Conservation (phyloP, 768 basidiomycete species). For the Tricholoma furcatifolium region DNA sequence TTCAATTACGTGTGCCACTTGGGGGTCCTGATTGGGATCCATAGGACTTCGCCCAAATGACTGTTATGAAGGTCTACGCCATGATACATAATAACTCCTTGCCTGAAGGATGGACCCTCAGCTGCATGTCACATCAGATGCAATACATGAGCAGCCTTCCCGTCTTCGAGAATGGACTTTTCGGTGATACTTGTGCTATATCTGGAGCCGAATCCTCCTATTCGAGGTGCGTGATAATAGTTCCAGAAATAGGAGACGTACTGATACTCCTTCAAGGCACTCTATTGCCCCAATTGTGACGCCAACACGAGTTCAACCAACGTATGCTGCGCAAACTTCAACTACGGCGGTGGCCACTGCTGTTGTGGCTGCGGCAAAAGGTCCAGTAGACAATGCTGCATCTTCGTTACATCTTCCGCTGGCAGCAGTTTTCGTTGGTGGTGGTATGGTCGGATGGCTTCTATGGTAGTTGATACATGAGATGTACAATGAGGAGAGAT, state of each 20-base stretch:
- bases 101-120: slow-evolving; percentile 21
- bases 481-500: background rate
- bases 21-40: background rate
- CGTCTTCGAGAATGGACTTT: slow-evolving; percentile 23
- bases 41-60: slow-evolving; percentile 31
- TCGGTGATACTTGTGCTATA: slow-evolving; percentile 26
- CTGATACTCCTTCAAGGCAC: slow-evolving; percentile 4
- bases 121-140: slow-evolving; percentile 31
- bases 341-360: background rate
- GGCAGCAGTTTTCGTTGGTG: background rate
- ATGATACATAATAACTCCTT: slow-evolving; percentile 21
- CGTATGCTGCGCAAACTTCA: slow-evolving; percentile 2
- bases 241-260: background rate
- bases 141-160: slow-evolving; percentile 20
- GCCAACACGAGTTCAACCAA: slow-evolving; percentile 7
- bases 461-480: slow-evolving; percentile 2
- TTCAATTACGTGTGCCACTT: background rate
- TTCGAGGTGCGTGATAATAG: slow-evolving; percentile 7
- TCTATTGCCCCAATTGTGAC: slow-evolving; percentile 7
- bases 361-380: slow-evolving; percentile 1
- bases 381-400: slow-evolving; percentile 1
- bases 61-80: slow-evolving; percentile 24
- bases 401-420: background rate
- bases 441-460: slow-evolving; percentile 4
- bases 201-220: slow-evolving; percentile 2